A percentile compares a stretch with the other conserved stretches of the same genome.
Evolutionary conservation across 208 protist species (phyloP).

Genomic region (Porcisia hertigi): DNA sequence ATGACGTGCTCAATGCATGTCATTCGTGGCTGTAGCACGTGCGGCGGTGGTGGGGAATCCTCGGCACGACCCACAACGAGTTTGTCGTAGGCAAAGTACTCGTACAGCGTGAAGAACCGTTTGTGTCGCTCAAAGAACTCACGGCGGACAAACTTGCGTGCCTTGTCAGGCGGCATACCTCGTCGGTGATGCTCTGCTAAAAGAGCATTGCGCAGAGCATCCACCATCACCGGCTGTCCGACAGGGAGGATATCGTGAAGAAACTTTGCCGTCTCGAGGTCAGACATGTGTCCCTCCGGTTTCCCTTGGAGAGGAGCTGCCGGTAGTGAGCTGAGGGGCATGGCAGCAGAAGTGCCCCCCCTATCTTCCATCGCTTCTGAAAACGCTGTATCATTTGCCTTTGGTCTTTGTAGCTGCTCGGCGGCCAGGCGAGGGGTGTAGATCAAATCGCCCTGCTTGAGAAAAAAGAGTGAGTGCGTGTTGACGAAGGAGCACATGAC

Average conservation of each 20-base stretch:
- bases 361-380: neutral
- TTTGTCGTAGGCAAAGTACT: constrained; percentile 28
- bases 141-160: constrained; percentile 42
- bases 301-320: neutral
- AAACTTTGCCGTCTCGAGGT: constrained; percentile 27
- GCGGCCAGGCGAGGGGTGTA: constrained; percentile 44
- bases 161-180: neutral
- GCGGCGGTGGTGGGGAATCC: constrained; percentile 22
- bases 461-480: constrained; percentile 74
- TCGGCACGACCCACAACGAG: constrained; percentile 44
- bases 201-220: constrained; percentile 12
- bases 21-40: constrained; percentile 46
- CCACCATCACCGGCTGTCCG: constrained; percentile 32
- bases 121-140: constrained; percentile 29
- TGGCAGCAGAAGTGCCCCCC: neutral
- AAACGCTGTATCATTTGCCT: neutral
- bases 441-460: constrained; percentile 32
- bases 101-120: constrained; percentile 22
- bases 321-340: neutral
- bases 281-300: constrained; percentile 15
- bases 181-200: neutral
- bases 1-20: constrained; percentile 46
- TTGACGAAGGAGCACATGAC: constrained; percentile 46
- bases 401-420: neutral
- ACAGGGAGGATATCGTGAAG: constrained; percentile 40